A percentile compares a stretch with the other conserved stretches of the same genome.
Conservation (phyloP, 2,329 filamentous ascomycete genomes). For the Thelonectria blattea region DNA sequence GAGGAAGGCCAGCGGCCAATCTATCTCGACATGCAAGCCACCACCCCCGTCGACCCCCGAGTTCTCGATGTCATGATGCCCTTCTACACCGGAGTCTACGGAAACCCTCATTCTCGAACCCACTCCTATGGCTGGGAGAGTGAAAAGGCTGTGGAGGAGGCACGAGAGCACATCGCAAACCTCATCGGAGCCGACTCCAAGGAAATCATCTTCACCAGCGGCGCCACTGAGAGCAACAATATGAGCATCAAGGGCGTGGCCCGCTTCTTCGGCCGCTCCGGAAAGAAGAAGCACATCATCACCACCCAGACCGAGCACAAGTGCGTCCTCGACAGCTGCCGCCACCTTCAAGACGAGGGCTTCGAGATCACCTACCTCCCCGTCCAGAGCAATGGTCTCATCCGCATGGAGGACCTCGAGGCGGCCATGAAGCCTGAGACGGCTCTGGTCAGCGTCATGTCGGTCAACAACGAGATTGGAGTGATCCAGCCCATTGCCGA, state of each 20-base stretch:
- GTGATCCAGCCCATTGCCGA: conserved; percentile 96
- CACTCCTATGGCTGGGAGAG: conserved; percentile 99
- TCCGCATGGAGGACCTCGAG: conserved; percentile 84
- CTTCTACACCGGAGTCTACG: conserved; percentile 90
- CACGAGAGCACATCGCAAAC: conserved; percentile 80
- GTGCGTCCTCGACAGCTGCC: conserved; percentile 95
- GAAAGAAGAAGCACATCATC: conserved; percentile 98
- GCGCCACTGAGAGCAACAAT: conserved; percentile 98
- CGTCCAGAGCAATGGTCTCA: conserved; percentile 83
- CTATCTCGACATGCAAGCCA: conserved; percentile 98
- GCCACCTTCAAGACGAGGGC: conserved; percentile 95
- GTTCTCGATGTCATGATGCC: conserved; percentile 97
- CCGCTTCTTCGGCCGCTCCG: conserved; percentile 87
- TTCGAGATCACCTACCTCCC: conserved; percentile 97
- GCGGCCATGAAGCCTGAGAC: conserved; percentile 91
- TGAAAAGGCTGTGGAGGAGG: conserved; percentile 89
- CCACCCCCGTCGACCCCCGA: conserved; percentile 90
- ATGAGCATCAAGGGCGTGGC: conserved; percentile 99
- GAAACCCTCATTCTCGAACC: conserved; percentile 95
- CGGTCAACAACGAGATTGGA: conserved; percentile 99
- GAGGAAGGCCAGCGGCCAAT: conserved; percentile 92
- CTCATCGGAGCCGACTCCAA: conserved; percentile 95
- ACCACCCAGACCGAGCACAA: conserved; percentile 99
- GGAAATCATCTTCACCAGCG: conserved; percentile 98
- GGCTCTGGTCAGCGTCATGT: conserved; percentile 93